Percentiles rank a stretch among this genome's conserved stretches.
Conservation (phyloP, 1,139 yeast species). For the Geotrichum carabidarum region DNA sequence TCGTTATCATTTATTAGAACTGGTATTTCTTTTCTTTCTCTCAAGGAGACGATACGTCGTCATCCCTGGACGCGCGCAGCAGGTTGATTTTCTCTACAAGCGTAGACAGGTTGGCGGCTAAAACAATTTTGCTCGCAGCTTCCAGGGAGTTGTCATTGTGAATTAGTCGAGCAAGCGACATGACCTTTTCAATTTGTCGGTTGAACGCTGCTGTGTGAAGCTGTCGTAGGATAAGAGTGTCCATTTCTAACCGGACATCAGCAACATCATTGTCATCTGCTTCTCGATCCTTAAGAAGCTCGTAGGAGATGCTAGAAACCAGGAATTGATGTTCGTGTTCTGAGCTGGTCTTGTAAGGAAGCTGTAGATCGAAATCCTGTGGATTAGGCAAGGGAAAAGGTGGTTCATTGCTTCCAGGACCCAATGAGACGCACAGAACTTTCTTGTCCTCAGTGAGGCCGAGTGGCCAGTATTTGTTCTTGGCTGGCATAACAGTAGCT, state of each 20-base stretch:
- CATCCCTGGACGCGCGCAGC: slow-evolving; percentile 43
- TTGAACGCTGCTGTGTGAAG: slow-evolving; percentile 76
- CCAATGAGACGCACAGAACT: slow-evolving; percentile 67
- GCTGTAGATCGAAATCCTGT: slow-evolving; percentile 61
- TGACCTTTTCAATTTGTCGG: slow-evolving; percentile 59
- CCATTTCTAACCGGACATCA: slow-evolving; percentile 39
- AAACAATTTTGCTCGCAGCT: slow-evolving; percentile 82
- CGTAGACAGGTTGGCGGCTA: slow-evolving; percentile 61
- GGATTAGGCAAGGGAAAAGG: slow-evolving; percentile 77
- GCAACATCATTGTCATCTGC: slow-evolving; percentile 27
- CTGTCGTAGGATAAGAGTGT: slow-evolving; percentile 67
- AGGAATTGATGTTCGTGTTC: slow-evolving; percentile 16
- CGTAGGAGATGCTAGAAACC: slow-evolving; percentile 27
- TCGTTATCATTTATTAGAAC: slow-evolving; percentile 2
- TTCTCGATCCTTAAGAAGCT: slow-evolving; percentile 28
- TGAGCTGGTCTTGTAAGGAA: slow-evolving; percentile 45
- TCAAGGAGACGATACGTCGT: slow-evolving; percentile 1
- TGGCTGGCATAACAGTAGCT: slow-evolving; percentile 24
- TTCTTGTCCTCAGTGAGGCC: slow-evolving; percentile 61
- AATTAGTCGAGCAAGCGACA: slow-evolving; percentile 63
- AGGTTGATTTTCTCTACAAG: slow-evolving; percentile 65
- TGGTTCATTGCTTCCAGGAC: slow-evolving; percentile 51
- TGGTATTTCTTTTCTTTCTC: not conserved
- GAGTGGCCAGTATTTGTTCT: slow-evolving; percentile 72
- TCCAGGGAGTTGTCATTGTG: slow-evolving; percentile 71